Evolutionary conservation across 306 rosid species (phyloP), one percentile per base, ranked within the genome.

Genomic region (Carpinus viminea): DNA sequence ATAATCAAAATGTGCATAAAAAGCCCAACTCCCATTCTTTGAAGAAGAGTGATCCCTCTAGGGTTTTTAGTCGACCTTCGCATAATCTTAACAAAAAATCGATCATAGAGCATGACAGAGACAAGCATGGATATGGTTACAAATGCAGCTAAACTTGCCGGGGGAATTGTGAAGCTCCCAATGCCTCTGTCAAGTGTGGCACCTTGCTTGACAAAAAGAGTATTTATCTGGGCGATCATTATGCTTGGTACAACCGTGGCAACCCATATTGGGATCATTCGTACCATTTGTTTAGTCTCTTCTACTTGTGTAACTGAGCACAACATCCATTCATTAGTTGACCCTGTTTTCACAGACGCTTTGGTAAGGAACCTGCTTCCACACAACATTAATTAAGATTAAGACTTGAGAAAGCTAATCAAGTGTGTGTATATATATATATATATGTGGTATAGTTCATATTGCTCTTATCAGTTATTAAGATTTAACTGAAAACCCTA

Each of bases 261-360:
- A 4, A 90, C 54, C 85, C 89, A 80, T 76, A 93, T 82, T 13
- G 93, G 90, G 15, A 82, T 71, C 99, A 95, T 89, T 20, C 93
- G 83, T 68, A 91, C 60, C 47, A 91, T 85, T 76, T 91, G 98
- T 68, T 95, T 95, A 15, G 96, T 90, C 72, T 89, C 92, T 78
- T 95, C 99, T 36, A 95, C 98, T 90, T 95, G 96, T 1, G 97
- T 90, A 68, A 95, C 88, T 4, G 97, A 82, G 82, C 96, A 88
- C 8, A 83, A 45, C 79, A 31, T 79, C 91, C 85, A 83, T 28
- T 79, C 74, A 70, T 74, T 74, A 15, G 79, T 82, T 38, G 86
- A 85, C 12, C 77, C 79, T 43, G 77, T 65, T 83, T 26, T 88
- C 60, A 88, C 75, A 9, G 87, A 71, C 31, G 91, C 87, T 76